Evolutionary conservation across 2,329 filamentous ascomycete genomes (phyloP), one percentile per base, ranked within the genome.

Genomic region (Epichloe typhina): DNA sequence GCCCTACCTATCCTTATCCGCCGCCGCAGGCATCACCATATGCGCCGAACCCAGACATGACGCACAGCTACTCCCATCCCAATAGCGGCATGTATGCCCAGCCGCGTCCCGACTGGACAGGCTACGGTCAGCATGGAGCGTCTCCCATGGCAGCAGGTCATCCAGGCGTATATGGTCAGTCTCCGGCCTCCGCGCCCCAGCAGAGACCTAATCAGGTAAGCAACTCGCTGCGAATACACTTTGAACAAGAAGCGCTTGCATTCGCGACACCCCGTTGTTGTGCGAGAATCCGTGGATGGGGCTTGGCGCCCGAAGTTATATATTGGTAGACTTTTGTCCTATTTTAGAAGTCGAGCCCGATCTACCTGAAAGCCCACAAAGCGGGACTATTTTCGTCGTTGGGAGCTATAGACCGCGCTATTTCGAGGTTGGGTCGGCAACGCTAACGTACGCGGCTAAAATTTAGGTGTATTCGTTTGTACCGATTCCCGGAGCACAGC

Each of bases 381-480:
- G 39, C 39, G 39, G 39, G n/a, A 19, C 17, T 8, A 4, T 19
- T 11, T 11, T 31, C 26, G 26, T 11, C 17, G 9, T 40, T 40
- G 15, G 9, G 39, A 40, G 39, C 39, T 19, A 11, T 11, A 40
- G 11, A 17, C 8, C 21, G 11, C 39, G n/a, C 39, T 19, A 40
- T n/a, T 17, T 19, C 17, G 4, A 21, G n/a, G 2, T 11, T 35
- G 17, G 35, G 21, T 13, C 33, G 21, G 17, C 31, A 46, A 42
- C 33, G 37, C 51, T 54, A 44, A 54, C 23, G 15, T 38, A 15
- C 33, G 45, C 56, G 56, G 54, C 53, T 58, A 51, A 59, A 72
- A 31, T 11, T n/a, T 77, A 96, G 78, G 91, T 98, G 40, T 97
- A 97, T 66, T 96, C 90, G 0, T 97, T 98, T 63, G 93, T 97